Evolutionary conservation across 2,329 filamentous ascomycete species (phyloP), one percentile per base, ranked within the genome.

Genomic region (Hypoxylon rubiginosum): DNA sequence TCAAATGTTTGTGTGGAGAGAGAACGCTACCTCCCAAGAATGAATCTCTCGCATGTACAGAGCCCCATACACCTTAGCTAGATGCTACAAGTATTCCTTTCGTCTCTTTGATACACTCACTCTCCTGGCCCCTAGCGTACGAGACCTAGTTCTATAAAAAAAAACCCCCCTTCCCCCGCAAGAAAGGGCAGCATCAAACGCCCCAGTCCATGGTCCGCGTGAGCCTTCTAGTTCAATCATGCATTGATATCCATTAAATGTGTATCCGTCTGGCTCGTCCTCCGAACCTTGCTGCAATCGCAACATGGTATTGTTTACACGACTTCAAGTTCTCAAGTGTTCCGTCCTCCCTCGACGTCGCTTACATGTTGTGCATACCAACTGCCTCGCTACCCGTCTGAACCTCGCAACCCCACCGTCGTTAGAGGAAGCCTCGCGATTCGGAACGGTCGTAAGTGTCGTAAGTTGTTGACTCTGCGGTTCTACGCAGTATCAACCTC

Each of bases 401-500:
- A 32, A 30, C 58, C 21, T 54, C 48, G 19, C 26, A 32, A 30
- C n/a, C 41, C 48, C 52, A 45, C 53, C 41, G 13, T 61, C 30
- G 50, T 57, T 41, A 66, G 45, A 17, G 64, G 55, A 62, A 65
- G 56, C 68, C 66, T 69, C 52, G 49, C 49, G 54, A 68, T 68
- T 52, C 64, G 67, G 49, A 72, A 63, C 17, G 71, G 64, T 65
- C 62, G 67, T 52, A 63, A 63, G 26, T 36, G 57, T 64, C 64
- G 30, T 19, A 64, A 68, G 34, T 60, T 66, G 21, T 65, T 50
- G 61, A 56, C 51, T 49, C 67, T 71, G 67, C 72, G 67, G 68
- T 59, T 69, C 73, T 76, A 76, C 64, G 73, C 75, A 69, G 77
- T 79, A 66, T 79, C 77, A 32, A 75, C 76, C 66, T 79, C 77